Evolutionary conservation across 768 basidiomycete genomes (phyloP).

Genomic region (Hypholoma sublateritium): DNA sequence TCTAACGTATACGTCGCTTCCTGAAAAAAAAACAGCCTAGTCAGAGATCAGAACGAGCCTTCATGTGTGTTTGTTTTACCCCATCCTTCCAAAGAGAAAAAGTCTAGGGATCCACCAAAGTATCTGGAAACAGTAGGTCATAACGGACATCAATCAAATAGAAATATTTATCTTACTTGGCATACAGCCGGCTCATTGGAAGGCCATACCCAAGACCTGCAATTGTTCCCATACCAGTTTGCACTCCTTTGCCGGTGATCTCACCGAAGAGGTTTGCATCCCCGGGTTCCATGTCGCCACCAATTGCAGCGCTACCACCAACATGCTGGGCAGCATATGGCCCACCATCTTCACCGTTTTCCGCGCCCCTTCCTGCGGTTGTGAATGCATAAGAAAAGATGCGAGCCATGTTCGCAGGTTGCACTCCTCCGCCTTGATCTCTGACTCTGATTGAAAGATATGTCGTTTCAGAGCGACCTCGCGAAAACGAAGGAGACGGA

Average conservation of each 20-base stretch:
- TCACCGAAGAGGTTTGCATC: constrained; percentile 68
- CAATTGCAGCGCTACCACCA: constrained; percentile 68
- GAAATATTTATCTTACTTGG: constrained; percentile 39
- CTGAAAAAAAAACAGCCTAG: constrained; percentile 23
- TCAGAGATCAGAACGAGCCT: background rate
- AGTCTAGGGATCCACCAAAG: constrained; percentile 83
- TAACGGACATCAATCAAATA: background rate
- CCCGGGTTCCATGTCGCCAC: constrained; percentile 35
- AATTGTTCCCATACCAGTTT: constrained; percentile 84
- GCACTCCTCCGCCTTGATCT: constrained; percentile 86
- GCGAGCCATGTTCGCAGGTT: constrained; percentile 67
- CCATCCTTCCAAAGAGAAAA: constrained; percentile 84
- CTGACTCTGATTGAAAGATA: constrained; percentile 79
- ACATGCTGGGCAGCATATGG: constrained; percentile 80
- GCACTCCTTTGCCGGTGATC: constrained; percentile 74
- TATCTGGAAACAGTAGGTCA: constrained; percentile 44
- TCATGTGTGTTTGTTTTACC: constrained; percentile 41
- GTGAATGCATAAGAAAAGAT: constrained; percentile 94
- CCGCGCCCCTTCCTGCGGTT: constrained; percentile 62
- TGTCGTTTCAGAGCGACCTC: constrained; percentile 28
- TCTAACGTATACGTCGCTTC: constrained; percentile 51
- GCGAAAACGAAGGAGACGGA: constrained; percentile 37
- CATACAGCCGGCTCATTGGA: constrained; percentile 77
- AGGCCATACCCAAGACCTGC: constrained; percentile 88
- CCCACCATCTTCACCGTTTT: constrained; percentile 48